These are phyloP conservation scores for Candida piceae DNA, from an alignment of 805 yeast genomes.

Conservation along the genomic window DNA sequence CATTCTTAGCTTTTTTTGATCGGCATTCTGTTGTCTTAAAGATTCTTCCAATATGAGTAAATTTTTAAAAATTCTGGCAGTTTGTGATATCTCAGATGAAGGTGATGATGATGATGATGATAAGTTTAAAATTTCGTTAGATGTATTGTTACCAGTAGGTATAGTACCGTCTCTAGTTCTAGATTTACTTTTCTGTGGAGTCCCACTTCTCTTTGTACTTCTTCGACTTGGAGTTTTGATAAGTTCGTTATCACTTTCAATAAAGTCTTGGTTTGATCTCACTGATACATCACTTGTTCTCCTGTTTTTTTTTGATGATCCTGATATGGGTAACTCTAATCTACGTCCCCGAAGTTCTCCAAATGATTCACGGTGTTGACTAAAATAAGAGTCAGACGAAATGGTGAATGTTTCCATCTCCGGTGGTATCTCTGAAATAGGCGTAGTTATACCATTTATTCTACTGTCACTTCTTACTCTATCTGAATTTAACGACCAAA, in stretches of 20 bases:
- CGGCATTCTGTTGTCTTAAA: constrained; percentile 72
- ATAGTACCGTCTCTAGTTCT: constrained; percentile 13
- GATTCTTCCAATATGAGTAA: constrained; percentile 81
- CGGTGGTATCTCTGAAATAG: not conserved
- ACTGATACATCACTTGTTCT: constrained; percentile 26
- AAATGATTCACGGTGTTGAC: constrained; percentile 27
- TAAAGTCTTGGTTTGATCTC: constrained; percentile 15
- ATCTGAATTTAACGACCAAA: constrained; percentile 25
- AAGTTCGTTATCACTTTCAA: constrained; percentile 21
- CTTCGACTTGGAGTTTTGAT: constrained; percentile 16
- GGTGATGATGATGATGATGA: too few relatives aligned
- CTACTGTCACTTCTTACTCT: not conserved
- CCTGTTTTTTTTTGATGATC: constrained; percentile 12
- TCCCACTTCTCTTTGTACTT: constrained; percentile 10
- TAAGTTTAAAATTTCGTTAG: too few relatives aligned
- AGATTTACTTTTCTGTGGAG: constrained; percentile 15
- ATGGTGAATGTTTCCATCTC: constrained; percentile 16
- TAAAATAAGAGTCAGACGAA: constrained; percentile 32
- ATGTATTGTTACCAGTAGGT: too few relatives aligned
- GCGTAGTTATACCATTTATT: not conserved
- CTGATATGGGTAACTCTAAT: constrained; percentile 9
- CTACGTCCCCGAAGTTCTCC: constrained; percentile 20
- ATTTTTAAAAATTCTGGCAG: constrained; percentile 76
- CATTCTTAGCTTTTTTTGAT: constrained; percentile 60
- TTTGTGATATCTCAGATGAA: constrained; percentile 22